Base-by-base conservation (phyloP, 495 filamentous ascomycete genomes). In the Aspergillus conjunctus region DNA sequence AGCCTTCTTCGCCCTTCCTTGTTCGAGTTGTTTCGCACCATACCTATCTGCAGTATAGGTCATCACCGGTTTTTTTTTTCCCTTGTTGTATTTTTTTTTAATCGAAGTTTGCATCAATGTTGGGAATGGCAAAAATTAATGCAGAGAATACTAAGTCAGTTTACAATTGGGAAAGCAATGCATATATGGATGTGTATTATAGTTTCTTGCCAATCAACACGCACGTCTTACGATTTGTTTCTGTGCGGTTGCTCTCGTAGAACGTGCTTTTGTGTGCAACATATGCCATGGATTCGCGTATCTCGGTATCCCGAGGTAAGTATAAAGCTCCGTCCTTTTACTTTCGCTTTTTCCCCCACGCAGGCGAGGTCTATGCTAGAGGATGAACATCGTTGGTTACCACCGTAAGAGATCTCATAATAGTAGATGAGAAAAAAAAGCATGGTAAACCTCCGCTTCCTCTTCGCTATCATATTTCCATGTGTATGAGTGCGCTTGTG, bases 11-110 rank as follows among this genome's bases (percentile, higher is more conserved):
- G 53, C 45, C 49, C 59, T 55, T 63, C 59, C 15, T 72, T 68
- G 62, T 62, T 71, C 56, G 37, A 41, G 9, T 41, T 9, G 3
- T 41, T 41, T 41, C 6, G 34, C 34, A 58, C 57, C 68, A 53
- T 62, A 68, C 71, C 76, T 75, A 71, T 78, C 73, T 68, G 76
- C 74, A 66, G 76, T 60, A 73, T 76, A 71, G 73, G 76, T 70
- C 63, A 14, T 21, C 44, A 21, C 44, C 44, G 17, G 44, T 21
- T 48, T 22, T 22, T 48, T 22, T 48, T 48, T 46, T 45, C 41
- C 37, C 15, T 9, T 41, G 3, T 41, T 4, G 12, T 39, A 34
- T 54, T 54, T 50, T 49, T 33, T 50, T 41, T 54, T 54, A 54
- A 14, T 51, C 21, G 10, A 11, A 18, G 49, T 51, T 51, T 32